Percentiles rank a stretch among this genome's conserved stretches.
phyloP scores from a whole-genome alignment of 1,284 basidiomycete species.

The Ganoderma resinaceum region DNA sequence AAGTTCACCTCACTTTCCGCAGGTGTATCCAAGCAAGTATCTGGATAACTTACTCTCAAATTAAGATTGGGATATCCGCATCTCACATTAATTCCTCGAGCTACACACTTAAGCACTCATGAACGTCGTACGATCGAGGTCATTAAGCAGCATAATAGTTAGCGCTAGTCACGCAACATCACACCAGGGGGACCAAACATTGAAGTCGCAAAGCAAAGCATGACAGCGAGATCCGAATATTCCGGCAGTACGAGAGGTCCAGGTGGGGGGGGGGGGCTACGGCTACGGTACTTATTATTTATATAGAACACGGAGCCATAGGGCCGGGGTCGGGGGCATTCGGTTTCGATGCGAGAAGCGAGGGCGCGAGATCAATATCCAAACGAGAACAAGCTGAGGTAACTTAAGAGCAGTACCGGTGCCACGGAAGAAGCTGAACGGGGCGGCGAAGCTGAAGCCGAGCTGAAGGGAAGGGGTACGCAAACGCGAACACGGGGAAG shows the following conservation, averaged over 20 bases:
- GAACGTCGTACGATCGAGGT: too few species aligned
- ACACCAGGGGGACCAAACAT: neutral
- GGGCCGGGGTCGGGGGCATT: neutral
- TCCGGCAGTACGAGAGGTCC: slow-evolving; percentile 9
- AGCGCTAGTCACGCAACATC: too few species aligned
- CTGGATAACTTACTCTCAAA: too few species aligned
- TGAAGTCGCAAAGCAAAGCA: slow-evolving; percentile 10
- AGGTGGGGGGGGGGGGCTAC: neutral
- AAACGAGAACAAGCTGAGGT: neutral
- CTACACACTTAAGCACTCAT: too few species aligned
- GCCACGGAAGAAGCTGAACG: neutral
- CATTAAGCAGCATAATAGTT: too few species aligned
- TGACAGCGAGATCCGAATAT: slow-evolving; percentile 19
- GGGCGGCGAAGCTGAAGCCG: neutral
- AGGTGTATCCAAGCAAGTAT: too few species aligned
- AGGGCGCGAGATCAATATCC: neutral
- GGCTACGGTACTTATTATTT: slow-evolving; percentile 15
- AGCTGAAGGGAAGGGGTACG: slow-evolving; percentile 11
- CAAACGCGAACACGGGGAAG: neutral
- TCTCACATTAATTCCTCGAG: too few species aligned
- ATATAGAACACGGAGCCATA: slow-evolving; percentile 14
- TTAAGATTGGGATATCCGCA: too few species aligned
- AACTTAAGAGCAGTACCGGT: neutral
- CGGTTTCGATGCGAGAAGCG: neutral
- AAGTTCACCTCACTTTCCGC: too few species aligned